Base-by-base conservation (phyloP, 2,329 filamentous ascomycete genomes). In the Teratosphaeria destructans region DNA sequence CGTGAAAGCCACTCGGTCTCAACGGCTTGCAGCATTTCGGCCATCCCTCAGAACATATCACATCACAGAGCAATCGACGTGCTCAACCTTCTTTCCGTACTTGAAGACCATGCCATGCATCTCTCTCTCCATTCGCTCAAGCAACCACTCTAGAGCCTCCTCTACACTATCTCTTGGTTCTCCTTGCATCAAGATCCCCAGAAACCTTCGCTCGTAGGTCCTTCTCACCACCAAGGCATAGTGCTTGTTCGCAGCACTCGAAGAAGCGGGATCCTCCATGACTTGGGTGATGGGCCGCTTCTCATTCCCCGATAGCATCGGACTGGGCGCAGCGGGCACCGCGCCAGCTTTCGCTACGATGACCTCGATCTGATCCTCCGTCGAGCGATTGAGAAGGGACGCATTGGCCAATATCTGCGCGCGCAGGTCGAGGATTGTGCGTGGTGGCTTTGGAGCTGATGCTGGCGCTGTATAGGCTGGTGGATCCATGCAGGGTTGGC, bases 281-380 rank as follows among this genome's bases (percentile, higher is more conserved):
- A 19, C n/a, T 11, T 37, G 19, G 12, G 35, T 19, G 6, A 27
- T 57, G 34, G 55, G 12, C 19, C 49, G 55, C 37, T 57, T 58
- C 32, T 53, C 56, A 27, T 26, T 4, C 5, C 29, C 16, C 35
- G 19, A 11, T 1, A 27, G 57, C 37, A 26, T 10, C 37, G 32
- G 19, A 35, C 10, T 37, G 35, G 16, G 19, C 12, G 29, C 39
- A 29, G 35, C 53, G 19, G 43, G 43, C 8, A 49, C 8, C 3
- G 43, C 23, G 43, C 43, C 43, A 6, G 32, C 52, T 47, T 59
- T 49, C n/a, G 52, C 59, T 3, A 58, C 43, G 26, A 61, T 27
- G 5, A 61, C 23, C 26, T 61, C 59, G 26, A 61, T 54, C 27
- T 60, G 59, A 29, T 60, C 59, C 11, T 60, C 59, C 27, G 59